Evolutionary conservation across 192 early-diverging fungal species (phyloP).

Genomic region (Coemansia sp.): DNA sequence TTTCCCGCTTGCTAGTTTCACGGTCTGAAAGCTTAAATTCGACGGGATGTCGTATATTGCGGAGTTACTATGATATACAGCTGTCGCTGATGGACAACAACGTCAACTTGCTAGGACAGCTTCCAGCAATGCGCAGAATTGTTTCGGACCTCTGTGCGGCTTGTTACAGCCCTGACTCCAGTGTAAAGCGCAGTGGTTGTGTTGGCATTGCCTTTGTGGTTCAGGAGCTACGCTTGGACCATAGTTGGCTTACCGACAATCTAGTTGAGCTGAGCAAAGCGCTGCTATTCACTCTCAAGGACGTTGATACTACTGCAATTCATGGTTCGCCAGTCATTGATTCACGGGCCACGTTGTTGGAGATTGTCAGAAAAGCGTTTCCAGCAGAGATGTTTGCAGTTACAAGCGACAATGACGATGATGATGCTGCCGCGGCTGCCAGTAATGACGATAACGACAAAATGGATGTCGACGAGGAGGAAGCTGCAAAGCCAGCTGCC

Average conservation of each 20-base stretch:
- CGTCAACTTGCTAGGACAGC: slow-evolving; percentile 28
- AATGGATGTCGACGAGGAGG: slow-evolving; percentile 1
- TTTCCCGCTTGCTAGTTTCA: slow-evolving; percentile 37
- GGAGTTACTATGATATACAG: slow-evolving; percentile 26
- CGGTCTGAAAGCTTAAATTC: slow-evolving; percentile 17
- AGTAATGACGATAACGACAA: slow-evolving; percentile 10
- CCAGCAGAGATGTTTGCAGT: slow-evolving; percentile 27
- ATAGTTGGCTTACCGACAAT: slow-evolving; percentile 90
- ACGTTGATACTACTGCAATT: slow-evolving; percentile 50
- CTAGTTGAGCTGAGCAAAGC: slow-evolving; percentile 92
- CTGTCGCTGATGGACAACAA: slow-evolving; percentile 14
- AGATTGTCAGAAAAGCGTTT: slow-evolving; percentile 41
- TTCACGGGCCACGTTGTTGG: slow-evolving; percentile 33
- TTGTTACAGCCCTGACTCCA: slow-evolving; percentile 89
- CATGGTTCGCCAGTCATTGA: slow-evolving; percentile 15
- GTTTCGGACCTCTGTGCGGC: slow-evolving; percentile 84
- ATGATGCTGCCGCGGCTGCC: slow-evolving; percentile 17
- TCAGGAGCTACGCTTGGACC: slow-evolving; percentile 79
- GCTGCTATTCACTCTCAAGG: slow-evolving; percentile 92
- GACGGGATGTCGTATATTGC: slow-evolving; percentile 28
- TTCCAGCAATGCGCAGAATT: slow-evolving; percentile 53
- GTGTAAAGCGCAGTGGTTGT: slow-evolving; percentile 86
- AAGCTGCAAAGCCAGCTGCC: too few relatives aligned
- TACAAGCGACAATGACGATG: slow-evolving; percentile 34
- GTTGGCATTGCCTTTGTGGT: slow-evolving; percentile 81